Base-by-base conservation (phyloP, 2,329 filamentous ascomycete genomes). In the Aureobasidium sp. region DNA sequence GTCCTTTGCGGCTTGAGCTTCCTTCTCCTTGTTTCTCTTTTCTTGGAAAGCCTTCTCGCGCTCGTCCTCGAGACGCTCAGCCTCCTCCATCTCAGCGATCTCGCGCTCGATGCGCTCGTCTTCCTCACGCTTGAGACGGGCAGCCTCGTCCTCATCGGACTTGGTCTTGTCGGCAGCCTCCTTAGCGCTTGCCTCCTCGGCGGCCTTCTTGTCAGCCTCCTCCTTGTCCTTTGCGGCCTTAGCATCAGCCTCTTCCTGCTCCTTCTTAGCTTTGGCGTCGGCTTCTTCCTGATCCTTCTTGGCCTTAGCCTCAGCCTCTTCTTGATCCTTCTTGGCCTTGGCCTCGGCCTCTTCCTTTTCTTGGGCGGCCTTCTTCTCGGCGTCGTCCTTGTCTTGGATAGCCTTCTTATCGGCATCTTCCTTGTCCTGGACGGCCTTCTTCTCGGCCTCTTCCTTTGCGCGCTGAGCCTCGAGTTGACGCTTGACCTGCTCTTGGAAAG, bases 41-140 rank as follows among this genome's bases (percentile, higher is more conserved):
- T 91, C 89, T 1, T 88, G 76, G 63, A 84, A 85, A 68, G 88
- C 86, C 81, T 86, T 87, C 75, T 88, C 88, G 25, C 82, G 81
- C 72, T 90, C 88, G 64, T 86, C 82, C 62, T 77, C 75, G 64
- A 72, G 73, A 9, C 68, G 68, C 65, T 76, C 74, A 16, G 68
- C 67, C 14, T 70, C 75, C 64, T 80, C 78, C 77, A 79, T 78
- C 73, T 91, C 88, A 25, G 82, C 84, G 63, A 91, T 82, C 75
- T 86, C 88, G 62, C 80, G 81, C 71, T 79, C 76, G 36, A 75
- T 47, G 41, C 71, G 69, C 63, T 78, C 74, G 9, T 79, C 77
- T 61, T 79, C 78, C 51, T 73, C 70, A 54, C 71, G 61, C 67
- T 69, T 68, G 65, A 67, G 68, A 62, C 66, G 67, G 60, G 65